Evolutionary conservation across 148 eudicot genomes (phyloP), one percentile per base, ranked within the genome.

Genomic region (Rhododendron ferrugineum): DNA sequence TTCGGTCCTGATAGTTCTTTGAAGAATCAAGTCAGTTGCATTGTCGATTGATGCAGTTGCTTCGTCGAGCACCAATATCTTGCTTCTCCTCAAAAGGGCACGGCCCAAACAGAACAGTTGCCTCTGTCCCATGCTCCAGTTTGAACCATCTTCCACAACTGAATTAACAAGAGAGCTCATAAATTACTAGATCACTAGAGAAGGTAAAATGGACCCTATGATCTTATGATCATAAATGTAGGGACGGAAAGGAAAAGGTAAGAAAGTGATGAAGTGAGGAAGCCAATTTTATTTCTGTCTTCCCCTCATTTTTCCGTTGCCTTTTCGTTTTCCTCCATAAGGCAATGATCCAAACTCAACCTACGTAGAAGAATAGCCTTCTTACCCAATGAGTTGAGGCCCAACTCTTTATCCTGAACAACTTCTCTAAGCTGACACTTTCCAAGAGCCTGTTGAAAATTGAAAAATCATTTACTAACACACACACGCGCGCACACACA

Each of bases 111-210:
- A 96, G 62, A 96, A 93, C 81, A 96, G 78, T 81, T 96, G 99
- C 20, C 97, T 83, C 87, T 96, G 99, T 76, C 99, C 99, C 99
- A 96, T 93, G 91, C 99, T 96, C 99, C 99, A 95, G 66, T 96
- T 96, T 20, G 93, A 90, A 88, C 99, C 99, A 82, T 96, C 99
- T 83, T 96, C 99, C 78, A 88, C 86, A 88, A 96, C 98, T 96
- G 89, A 79, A 82, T 46, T 52, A 11, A 83, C 73, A 32, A 5
- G 37, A 1, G 26, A 11, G 34, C 9, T 46, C 26, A 78, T 44
- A 0, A 14, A 11, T 68, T 44, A 0, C 20, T 26, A 46, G 14
- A 64, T 44, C 46, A 34, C 26, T 18, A 42, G 28, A 16, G 34
- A 60, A 30, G 85, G 49, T 77, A 70, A 36, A 14, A 78, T 47